Percentiles rank a stretch among this genome's conserved stretches.
These are phyloP conservation scores for Cordyceps fumosorosea DNA, from an alignment of 2,329 filamentous ascomycete species.

Conservation along the genomic window DNA sequence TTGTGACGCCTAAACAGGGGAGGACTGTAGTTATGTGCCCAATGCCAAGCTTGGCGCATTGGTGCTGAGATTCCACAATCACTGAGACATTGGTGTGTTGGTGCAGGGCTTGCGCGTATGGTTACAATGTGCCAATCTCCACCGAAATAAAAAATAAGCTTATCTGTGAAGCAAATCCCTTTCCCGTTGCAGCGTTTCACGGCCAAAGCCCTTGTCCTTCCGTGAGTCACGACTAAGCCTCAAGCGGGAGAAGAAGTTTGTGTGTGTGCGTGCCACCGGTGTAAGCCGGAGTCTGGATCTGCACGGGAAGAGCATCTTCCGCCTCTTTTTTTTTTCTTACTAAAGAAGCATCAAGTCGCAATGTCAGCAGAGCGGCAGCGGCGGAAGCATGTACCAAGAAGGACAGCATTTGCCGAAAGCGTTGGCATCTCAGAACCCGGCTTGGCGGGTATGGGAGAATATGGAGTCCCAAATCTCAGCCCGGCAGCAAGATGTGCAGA, in stretches of 20 bases:
- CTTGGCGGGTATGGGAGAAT: too few species aligned
- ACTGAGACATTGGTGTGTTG: constrained; percentile 9
- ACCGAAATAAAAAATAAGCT: background rate
- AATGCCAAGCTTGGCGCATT: background rate
- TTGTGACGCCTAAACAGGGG: background rate
- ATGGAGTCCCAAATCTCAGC: too few species aligned
- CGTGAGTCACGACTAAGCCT: background rate
- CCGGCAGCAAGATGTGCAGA: too few species aligned
- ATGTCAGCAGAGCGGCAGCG: too few species aligned
- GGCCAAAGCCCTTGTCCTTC: background rate
- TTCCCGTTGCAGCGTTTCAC: background rate
- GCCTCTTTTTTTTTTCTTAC: too few species aligned
- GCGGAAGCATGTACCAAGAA: too few species aligned
- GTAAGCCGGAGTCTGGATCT: background rate
- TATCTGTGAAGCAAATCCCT: background rate
- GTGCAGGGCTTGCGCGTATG: background rate
- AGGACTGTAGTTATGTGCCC: background rate
- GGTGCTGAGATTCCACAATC: background rate
- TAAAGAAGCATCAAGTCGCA: too few species aligned
- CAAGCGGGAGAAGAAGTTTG: too few species aligned
- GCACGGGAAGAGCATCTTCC: too few species aligned
- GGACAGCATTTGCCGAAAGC: too few species aligned
- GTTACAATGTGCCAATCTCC: background rate
- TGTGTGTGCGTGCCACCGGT: background rate
- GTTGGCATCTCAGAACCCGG: too few species aligned